phyloP scores from a whole-genome alignment of 1,139 yeast genomes.

The Yamadazyma triangularis region DNA sequence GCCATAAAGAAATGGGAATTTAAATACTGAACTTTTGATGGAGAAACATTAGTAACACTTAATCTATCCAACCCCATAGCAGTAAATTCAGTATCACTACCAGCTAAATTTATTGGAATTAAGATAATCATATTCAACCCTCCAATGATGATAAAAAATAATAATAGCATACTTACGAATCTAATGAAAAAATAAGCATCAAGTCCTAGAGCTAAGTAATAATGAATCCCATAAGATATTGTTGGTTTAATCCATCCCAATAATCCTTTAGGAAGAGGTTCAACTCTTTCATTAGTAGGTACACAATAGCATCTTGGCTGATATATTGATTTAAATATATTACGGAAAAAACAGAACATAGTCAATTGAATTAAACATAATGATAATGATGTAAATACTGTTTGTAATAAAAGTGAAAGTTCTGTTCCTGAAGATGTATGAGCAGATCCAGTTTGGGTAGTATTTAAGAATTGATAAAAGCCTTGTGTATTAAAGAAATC shows the following conservation, averaged over 20 bases:
- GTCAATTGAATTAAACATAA: constrained; percentile 50
- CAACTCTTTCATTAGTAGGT: constrained; percentile 34
- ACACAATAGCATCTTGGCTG: constrained; percentile 52
- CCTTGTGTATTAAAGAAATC: constrained; percentile 21
- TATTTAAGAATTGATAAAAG: constrained; percentile 42
- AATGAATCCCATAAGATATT: constrained; percentile 31
- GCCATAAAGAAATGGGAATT: constrained; percentile 55
- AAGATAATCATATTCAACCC: constrained; percentile 48
- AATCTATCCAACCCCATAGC: constrained; percentile 53
- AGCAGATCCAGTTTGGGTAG: constrained; percentile 56
- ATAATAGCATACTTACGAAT: constrained; percentile 42
- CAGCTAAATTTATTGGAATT: constrained; percentile 53
- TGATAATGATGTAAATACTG: constrained; percentile 47
- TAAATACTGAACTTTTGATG: constrained; percentile 38
- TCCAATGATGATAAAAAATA: constrained; percentile 49
- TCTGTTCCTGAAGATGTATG: constrained; percentile 41
- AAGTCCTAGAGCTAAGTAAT: constrained; percentile 49
- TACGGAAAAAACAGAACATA: constrained; percentile 48
- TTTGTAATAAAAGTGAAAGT: constrained; percentile 36
- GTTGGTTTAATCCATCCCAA: constrained; percentile 49
- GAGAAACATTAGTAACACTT: constrained; percentile 59
- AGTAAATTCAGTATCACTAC: constrained; percentile 24
- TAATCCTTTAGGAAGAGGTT: constrained; percentile 34
- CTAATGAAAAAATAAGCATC: constrained; percentile 64
- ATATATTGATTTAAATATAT: constrained; percentile 45